Conservation (phyloP, 192 early-diverging fungal genomes). For the Entophlyctis luteolus region DNA sequence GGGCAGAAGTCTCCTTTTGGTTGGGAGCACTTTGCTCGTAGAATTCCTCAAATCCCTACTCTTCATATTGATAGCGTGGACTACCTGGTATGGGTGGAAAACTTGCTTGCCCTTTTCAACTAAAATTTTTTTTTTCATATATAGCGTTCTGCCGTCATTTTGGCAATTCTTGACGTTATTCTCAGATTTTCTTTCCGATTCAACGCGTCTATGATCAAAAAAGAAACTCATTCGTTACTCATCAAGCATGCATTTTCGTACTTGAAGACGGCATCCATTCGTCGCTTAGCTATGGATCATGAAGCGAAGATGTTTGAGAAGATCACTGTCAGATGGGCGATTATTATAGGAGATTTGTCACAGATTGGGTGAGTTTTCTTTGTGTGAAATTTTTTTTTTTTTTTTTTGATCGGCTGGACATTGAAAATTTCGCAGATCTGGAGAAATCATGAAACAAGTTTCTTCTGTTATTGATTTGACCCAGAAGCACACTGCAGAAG, state of each 20-base stretch:
- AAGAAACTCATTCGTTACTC: constrained; percentile 39
- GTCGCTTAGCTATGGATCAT: constrained; percentile 23
- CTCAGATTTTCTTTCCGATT: constrained; percentile 12
- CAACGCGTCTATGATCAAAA: constrained; percentile 19
- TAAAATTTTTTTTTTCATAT: background rate
- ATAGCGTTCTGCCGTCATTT: constrained; percentile 25
- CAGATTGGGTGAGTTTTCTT: constrained; percentile 24
- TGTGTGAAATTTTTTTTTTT: background rate
- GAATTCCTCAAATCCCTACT: constrained; percentile 25
- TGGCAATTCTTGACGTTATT: constrained; percentile 37
- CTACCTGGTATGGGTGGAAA: constrained; percentile 23
- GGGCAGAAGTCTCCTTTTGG: constrained; percentile 46
- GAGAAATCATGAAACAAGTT: constrained; percentile 35
- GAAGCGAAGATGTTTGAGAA: constrained; percentile 47
- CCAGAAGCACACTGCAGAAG: constrained; percentile 38
- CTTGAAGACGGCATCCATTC: constrained; percentile 24
- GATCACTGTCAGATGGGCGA: constrained; percentile 38
- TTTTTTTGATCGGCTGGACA: background rate
- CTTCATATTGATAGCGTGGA: constrained; percentile 33
- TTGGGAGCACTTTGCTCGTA: constrained; percentile 41
- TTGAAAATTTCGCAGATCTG: constrained; percentile 31
- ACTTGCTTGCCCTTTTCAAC: background rate
- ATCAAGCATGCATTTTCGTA: constrained; percentile 43
- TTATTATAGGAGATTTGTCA: constrained; percentile 43
- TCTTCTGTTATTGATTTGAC: constrained; percentile 30